Evolutionary conservation across 192 early-diverging fungal species (phyloP), one percentile per base, ranked within the genome.

Genomic region (Ramicandelaber brevisporus): DNA sequence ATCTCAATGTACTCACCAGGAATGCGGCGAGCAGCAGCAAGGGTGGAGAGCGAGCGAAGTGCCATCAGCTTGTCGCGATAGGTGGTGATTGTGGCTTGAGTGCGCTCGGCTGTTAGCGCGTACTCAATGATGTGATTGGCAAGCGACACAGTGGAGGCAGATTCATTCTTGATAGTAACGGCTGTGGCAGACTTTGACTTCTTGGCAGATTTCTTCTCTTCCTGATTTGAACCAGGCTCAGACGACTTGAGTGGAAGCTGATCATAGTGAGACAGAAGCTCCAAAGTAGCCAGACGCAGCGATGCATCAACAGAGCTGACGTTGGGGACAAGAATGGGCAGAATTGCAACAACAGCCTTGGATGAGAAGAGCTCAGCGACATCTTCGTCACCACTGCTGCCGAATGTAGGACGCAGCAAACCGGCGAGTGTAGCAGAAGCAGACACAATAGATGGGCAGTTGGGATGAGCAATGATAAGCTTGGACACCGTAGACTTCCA

Each of bases 51-150:
- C 12, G 59, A 63, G 25, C 76, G 65, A 27, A 98, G 53, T 6
- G 65, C 54, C 39, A 78, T 65, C 4, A 67, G 49, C 35, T 79
- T 83, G 15, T 95, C 82, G 37, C 86, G 77, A 43, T 60, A 65
- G 9, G 63, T 51, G 9, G 62, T 59, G 4, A 89, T 39, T 0
- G 53, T 60, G 12, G 62, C 50, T 4, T 51, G 49, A 23, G 68
- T 65, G 7, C 49, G 43, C 40, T 92, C 87, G 18, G 78, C 59
- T 0, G 55, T 43, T 3, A 70, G 32, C 17, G 40, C 55, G 20
- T 43, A 26, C 21, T 47, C 34, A 37, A 37, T 38, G 9, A 40
- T 34, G 18, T 47, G 41, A 6, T 33, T 30, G 27, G 57, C 61
- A 26, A 70, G 30, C 12, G 48, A 31, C 6, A 75, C 51, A 14